A percentile compares a stretch with the other conserved stretches of the same genome.
These are phyloP conservation scores for Pichia sp. DNA, from an alignment of 1,139 yeast genomes.

Conservation along the genomic window DNA sequence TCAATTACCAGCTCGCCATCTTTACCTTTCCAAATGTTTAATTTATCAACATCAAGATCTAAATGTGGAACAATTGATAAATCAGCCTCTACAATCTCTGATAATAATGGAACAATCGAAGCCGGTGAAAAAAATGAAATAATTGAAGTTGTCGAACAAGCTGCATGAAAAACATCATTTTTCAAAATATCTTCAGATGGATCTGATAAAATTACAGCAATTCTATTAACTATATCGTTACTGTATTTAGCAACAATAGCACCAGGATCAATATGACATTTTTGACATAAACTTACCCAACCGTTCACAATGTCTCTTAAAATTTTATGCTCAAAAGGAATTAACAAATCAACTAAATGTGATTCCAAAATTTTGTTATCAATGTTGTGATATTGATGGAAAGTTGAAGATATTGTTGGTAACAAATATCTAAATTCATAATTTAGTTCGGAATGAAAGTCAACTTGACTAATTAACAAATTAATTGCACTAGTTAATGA, in stretches of 20 bases:
- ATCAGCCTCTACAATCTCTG: constrained; percentile 36
- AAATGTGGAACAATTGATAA: constrained; percentile 31
- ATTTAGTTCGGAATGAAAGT: constrained; percentile 15
- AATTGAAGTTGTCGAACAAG: constrained; percentile 55
- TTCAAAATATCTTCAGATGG: constrained; percentile 25
- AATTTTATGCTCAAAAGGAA: constrained; percentile 45
- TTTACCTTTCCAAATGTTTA: constrained; percentile 58
- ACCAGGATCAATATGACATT: constrained; percentile 61
- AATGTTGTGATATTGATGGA: constrained; percentile 28
- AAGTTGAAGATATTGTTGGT: constrained; percentile 41
- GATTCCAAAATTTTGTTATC: constrained; percentile 33
- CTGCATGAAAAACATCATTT: constrained; percentile 35
- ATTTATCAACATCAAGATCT: constrained; percentile 36
- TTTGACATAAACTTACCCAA: constrained; percentile 77
- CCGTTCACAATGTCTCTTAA: constrained; percentile 39
- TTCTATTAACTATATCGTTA: constrained; percentile 33
- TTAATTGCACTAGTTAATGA: constrained; percentile 28
- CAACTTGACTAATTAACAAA: constrained; percentile 17
- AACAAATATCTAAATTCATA: constrained; percentile 32
- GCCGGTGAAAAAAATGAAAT: constrained; percentile 66
- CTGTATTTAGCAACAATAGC: constrained; percentile 40
- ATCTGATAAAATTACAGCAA: constrained; percentile 14
- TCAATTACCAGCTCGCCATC: constrained; percentile 70
- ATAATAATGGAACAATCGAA: constrained; percentile 47
- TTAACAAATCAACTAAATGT: constrained; percentile 41